Conservation (phyloP, 345 rosid genomes). For the Durio zibethinus region DNA sequence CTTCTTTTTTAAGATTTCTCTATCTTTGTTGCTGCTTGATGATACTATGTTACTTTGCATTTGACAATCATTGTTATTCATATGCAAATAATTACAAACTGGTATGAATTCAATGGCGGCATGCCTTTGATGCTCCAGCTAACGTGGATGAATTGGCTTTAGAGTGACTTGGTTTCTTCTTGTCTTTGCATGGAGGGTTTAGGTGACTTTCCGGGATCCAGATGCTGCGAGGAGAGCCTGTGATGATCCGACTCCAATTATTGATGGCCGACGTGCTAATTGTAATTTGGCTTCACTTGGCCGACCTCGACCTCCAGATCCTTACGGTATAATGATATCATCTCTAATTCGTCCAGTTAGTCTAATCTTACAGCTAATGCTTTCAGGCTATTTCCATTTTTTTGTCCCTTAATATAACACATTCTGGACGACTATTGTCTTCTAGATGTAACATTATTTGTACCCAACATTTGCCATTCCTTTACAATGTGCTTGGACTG, state of each 20-base stretch:
- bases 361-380: conserved; percentile 2
- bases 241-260: conserved; percentile 73
- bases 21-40: neutral
- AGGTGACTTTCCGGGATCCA: conserved; percentile 97
- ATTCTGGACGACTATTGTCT: neutral
- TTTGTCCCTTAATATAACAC: neutral
- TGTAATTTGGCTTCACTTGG: conserved; percentile 98
- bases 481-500: no score
- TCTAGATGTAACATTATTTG: neutral
- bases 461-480: neutral
- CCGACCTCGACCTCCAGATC: conserved; percentile 56
- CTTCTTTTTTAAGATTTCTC: neutral
- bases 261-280: conserved; percentile 93
- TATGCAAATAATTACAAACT: neutral
- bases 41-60: neutral
- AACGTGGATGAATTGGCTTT: conserved; percentile 10
- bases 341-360: conserved; percentile 32
- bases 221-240: conserved; percentile 96
- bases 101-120: neutral
- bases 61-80: neutral
- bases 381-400: neutral
- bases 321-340: conserved; percentile 57
- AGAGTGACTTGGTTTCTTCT: conserved; percentile 41
- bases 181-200: conserved; percentile 64
- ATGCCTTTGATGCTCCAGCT: conserved; percentile 11